phyloP scores from a whole-genome alignment of 1,284 basidiomycete genomes.

The Ceratobasidium papillatum region DNA sequence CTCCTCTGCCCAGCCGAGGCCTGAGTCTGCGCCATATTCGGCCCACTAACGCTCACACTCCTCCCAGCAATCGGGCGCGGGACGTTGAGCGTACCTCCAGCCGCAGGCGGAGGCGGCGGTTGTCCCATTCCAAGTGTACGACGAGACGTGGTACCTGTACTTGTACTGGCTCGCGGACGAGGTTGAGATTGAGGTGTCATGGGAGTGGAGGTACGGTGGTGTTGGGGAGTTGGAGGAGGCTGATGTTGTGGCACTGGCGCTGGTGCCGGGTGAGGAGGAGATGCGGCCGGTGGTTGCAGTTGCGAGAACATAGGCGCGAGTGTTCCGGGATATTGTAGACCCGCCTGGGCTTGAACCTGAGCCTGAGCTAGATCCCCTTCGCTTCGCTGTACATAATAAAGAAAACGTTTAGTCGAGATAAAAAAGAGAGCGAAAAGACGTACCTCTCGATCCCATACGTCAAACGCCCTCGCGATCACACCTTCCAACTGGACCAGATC shows the following conservation, averaged over 20 bases:
- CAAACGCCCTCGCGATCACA: constrained; percentile 80
- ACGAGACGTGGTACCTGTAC: background rate
- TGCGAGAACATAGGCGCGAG: background rate
- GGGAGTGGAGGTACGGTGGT: background rate
- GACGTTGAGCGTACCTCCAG: constrained; percentile 17
- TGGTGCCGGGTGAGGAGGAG: background rate
- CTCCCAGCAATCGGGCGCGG: constrained; percentile 25
- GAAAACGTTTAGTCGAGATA: background rate
- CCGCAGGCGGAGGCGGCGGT: background rate
- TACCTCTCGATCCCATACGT: constrained; percentile 81
- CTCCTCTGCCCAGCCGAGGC: background rate
- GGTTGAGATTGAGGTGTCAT: constrained; percentile 31
- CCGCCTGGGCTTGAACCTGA: background rate
- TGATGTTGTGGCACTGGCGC: constrained; percentile 6
- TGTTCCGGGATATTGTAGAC: background rate
- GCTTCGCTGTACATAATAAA: background rate
- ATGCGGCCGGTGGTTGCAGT: background rate
- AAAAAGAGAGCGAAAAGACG: background rate
- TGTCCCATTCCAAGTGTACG: constrained; percentile 25
- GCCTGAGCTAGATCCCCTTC: background rate
- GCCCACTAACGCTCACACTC: constrained; percentile 1
- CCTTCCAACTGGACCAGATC: constrained; percentile 79
- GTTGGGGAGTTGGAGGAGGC: constrained; percentile 23
- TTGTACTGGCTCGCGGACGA: constrained; percentile 21
- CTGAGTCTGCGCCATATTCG: background rate